phyloP scores from a whole-genome alignment of 1,139 yeast species.

The Taphrina flavorubra region DNA sequence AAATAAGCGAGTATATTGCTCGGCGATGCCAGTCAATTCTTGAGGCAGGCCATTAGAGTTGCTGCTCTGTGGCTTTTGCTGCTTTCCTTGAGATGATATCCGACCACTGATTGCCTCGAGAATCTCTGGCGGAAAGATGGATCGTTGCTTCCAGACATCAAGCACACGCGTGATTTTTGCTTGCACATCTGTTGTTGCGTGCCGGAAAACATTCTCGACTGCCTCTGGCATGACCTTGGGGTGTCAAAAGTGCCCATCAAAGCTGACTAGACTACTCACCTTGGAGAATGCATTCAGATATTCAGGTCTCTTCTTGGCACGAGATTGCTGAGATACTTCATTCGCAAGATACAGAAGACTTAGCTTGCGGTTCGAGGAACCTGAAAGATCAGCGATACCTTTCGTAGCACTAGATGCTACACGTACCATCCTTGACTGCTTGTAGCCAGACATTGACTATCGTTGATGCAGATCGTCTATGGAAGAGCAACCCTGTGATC shows the following conservation, averaged over 20 bases:
- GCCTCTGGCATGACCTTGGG: slow-evolving; percentile 53
- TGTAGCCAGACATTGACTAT: slow-evolving; percentile 69
- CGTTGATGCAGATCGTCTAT: slow-evolving; percentile 67
- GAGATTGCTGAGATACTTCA: slow-evolving; percentile 82
- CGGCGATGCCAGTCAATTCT: slow-evolving; percentile 14
- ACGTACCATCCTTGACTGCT: slow-evolving; percentile 52
- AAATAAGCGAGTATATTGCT: slow-evolving; percentile 4
- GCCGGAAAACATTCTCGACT: slow-evolving; percentile 50
- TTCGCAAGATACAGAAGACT: slow-evolving; percentile 75
- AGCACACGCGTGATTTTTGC: slow-evolving; percentile 69
- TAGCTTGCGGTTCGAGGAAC: slow-evolving; percentile 59
- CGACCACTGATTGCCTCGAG: slow-evolving; percentile 18
- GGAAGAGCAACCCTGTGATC: slow-evolving; percentile 59
- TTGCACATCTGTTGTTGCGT: slow-evolving; percentile 53
- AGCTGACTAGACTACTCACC: slow-evolving; percentile 53
- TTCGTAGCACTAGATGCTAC: background rate
- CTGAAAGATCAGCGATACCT: slow-evolving; percentile 44
- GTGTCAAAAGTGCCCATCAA: slow-evolving; percentile 39
- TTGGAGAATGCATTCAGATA: slow-evolving; percentile 65
- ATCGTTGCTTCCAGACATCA: slow-evolving; percentile 75
- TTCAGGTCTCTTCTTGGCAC: slow-evolving; percentile 66
- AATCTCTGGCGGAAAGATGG: slow-evolving; percentile 56
- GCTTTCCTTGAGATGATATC: background rate
- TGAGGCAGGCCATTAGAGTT: slow-evolving; percentile 4
- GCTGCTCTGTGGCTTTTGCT: background rate